Evolutionary conservation across 768 basidiomycete genomes (phyloP).

Genomic region (Sarcomyxa edulis): DNA sequence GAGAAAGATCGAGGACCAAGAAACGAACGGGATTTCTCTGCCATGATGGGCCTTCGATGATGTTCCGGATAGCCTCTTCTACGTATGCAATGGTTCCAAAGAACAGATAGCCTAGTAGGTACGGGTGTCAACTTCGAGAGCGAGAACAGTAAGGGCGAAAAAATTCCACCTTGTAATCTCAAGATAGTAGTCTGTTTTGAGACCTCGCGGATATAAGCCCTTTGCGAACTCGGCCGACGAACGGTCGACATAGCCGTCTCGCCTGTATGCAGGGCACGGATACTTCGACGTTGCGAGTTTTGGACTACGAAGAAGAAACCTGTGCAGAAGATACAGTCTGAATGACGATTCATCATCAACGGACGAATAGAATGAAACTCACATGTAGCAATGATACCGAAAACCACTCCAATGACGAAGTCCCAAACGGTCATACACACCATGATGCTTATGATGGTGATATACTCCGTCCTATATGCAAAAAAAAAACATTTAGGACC

Average conservation of each 20-base stretch:
- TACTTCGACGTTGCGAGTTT: slow-evolving; percentile 80
- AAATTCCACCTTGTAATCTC: slow-evolving; percentile 66
- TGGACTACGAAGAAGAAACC: slow-evolving; percentile 97
- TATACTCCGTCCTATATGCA: slow-evolving; percentile 67
- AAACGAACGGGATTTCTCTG: slow-evolving; percentile 77
- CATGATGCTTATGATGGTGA: slow-evolving; percentile 83
- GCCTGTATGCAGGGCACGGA: slow-evolving; percentile 80
- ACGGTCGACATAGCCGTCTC: slow-evolving; percentile 87
- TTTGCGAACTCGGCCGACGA: slow-evolving; percentile 80
- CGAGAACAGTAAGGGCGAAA: neutral
- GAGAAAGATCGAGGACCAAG: slow-evolving; percentile 80
- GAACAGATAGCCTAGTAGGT: slow-evolving; percentile 72
- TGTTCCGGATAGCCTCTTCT: slow-evolving; percentile 76
- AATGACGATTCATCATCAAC: neutral
- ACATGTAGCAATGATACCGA: slow-evolving; percentile 92
- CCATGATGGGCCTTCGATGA: slow-evolving; percentile 72
- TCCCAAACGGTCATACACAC: slow-evolving; percentile 92
- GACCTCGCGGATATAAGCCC: slow-evolving; percentile 87
- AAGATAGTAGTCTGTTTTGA: slow-evolving; percentile 88
- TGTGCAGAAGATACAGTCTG: slow-evolving; percentile 16
- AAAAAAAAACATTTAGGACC: slow-evolving; percentile 9
- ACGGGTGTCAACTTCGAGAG: neutral
- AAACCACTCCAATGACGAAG: slow-evolving; percentile 89
- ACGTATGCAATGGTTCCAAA: slow-evolving; percentile 91
- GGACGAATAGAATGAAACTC: slow-evolving; percentile 19